Conservation (phyloP, 2,329 filamentous ascomycete genomes). For the Aspergillus brunneoviolaceus region DNA sequence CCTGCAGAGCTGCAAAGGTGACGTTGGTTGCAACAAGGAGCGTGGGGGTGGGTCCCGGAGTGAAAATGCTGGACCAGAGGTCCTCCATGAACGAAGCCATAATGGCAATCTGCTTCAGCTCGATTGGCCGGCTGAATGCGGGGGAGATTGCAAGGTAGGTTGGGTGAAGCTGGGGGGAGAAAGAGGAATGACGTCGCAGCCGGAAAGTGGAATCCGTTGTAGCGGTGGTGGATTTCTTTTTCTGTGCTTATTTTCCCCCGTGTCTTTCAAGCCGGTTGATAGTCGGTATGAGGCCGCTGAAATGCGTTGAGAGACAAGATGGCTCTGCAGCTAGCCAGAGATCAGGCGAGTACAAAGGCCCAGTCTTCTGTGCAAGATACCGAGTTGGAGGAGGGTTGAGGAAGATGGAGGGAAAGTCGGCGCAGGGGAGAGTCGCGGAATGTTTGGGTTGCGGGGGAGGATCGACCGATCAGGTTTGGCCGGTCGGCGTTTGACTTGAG, state of each 20-base stretch:
- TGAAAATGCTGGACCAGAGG: conserved; percentile 92
- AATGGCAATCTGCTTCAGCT: conserved; percentile 3
- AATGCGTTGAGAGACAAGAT: no score
- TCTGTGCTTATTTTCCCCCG: neutral
- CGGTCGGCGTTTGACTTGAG: conserved; percentile 16
- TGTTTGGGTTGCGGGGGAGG: neutral
- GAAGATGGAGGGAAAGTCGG: neutral
- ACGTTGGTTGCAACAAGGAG: conserved; percentile 87
- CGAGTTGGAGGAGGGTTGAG: neutral
- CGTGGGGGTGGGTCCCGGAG: conserved; percentile 81
- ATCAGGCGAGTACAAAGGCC: no score
- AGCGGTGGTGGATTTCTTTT: conserved; percentile 7
- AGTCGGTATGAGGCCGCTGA: no score
- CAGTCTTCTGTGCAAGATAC: neutral
- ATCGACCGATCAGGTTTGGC: conserved; percentile 1
- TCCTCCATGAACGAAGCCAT: conserved; percentile 64
- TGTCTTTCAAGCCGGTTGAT: neutral
- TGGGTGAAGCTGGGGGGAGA: neutral
- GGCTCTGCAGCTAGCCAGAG: neutral
- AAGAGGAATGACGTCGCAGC: conserved; percentile 13
- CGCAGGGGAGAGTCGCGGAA: neutral
- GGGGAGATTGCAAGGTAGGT: conserved; percentile 2
- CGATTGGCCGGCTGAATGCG: conserved; percentile 5
- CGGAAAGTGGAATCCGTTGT: conserved; percentile 18
- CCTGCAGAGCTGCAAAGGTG: conserved; percentile 81